Evolutionary conservation across 2,329 filamentous ascomycete species (phyloP).

Genomic region (Trichophaea hybrida): DNA sequence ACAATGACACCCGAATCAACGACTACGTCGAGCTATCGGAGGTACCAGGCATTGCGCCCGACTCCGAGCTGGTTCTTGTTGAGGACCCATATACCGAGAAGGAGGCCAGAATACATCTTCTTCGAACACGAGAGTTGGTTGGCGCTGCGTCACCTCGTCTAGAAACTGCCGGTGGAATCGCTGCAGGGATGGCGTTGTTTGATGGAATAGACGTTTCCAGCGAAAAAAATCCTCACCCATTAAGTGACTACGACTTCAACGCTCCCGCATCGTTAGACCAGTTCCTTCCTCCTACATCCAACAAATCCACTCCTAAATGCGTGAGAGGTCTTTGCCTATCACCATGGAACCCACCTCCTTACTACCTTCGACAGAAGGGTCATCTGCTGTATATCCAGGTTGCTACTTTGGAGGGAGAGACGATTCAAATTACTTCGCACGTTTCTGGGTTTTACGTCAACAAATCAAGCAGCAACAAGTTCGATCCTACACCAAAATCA

Average conservation of each 20-base stretch:
- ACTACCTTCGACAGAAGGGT: slow-evolving; percentile 76
- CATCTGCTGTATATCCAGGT: slow-evolving; percentile 82
- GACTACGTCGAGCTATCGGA: slow-evolving; percentile 89
- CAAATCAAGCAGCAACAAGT: slow-evolving; percentile 88
- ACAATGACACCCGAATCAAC: slow-evolving; percentile 77
- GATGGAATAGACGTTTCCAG: slow-evolving; percentile 49
- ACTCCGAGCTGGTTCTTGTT: slow-evolving; percentile 66
- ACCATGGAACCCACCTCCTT: slow-evolving; percentile 90
- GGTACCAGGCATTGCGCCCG: slow-evolving; percentile 60
- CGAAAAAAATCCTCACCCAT: slow-evolving; percentile 38
- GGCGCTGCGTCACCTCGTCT: slow-evolving; percentile 80
- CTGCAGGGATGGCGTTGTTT: slow-evolving; percentile 73
- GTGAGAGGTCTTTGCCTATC: slow-evolving; percentile 80
- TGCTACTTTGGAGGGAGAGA: slow-evolving; percentile 87
- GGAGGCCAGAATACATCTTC: slow-evolving; percentile 86
- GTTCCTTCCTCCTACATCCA: slow-evolving; percentile 49
- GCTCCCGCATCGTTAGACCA: slow-evolving; percentile 52
- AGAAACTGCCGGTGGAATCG: slow-evolving; percentile 72
- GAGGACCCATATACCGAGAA: slow-evolving; percentile 98
- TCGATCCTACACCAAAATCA: slow-evolving; percentile 74
- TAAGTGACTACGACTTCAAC: slow-evolving; percentile 65
- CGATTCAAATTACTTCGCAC: slow-evolving; percentile 83
- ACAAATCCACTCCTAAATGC: slow-evolving; percentile 66
- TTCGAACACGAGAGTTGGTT: slow-evolving; percentile 81
- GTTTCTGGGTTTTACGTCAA: slow-evolving; percentile 95